phyloP scores from a whole-genome alignment of 2,329 filamentous ascomycete species.

The Venturiaceae sp. region DNA sequence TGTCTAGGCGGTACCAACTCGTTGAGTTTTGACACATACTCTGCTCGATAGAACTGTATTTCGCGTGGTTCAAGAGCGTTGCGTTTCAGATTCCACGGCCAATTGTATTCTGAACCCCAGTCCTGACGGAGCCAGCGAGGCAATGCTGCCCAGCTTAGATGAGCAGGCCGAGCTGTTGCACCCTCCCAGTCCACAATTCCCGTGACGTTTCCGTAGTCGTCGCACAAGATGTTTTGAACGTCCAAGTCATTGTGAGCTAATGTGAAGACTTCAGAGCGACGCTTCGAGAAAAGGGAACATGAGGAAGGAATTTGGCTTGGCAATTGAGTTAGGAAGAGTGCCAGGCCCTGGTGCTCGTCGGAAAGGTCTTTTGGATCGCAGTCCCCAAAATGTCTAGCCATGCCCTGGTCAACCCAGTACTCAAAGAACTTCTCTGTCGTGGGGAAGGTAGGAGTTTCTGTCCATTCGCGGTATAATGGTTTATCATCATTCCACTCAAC shows the following conservation, averaged over 20 bases:
- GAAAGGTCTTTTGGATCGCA: background rate
- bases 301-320: background rate
- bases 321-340: background rate
- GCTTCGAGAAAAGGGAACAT: background rate
- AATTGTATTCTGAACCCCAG: background rate
- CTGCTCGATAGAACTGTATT: background rate
- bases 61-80: background rate
- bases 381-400: background rate
- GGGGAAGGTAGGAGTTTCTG: background rate
- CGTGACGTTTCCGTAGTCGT: conserved; percentile 8
- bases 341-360: background rate
- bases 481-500: background rate
- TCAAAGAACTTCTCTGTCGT: background rate
- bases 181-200: conserved; percentile 5
- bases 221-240: conserved; percentile 7
- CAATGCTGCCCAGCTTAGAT: background rate
- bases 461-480: background rate
- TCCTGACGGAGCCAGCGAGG: background rate
- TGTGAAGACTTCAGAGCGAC: background rate
- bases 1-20: background rate
- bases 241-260: conserved; percentile 6
- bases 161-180: background rate
- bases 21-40: background rate
- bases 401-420: too few species aligned
- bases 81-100: background rate